phyloP scores from a whole-genome alignment of 768 basidiomycete species.

The Phylloporus sp. region DNA sequence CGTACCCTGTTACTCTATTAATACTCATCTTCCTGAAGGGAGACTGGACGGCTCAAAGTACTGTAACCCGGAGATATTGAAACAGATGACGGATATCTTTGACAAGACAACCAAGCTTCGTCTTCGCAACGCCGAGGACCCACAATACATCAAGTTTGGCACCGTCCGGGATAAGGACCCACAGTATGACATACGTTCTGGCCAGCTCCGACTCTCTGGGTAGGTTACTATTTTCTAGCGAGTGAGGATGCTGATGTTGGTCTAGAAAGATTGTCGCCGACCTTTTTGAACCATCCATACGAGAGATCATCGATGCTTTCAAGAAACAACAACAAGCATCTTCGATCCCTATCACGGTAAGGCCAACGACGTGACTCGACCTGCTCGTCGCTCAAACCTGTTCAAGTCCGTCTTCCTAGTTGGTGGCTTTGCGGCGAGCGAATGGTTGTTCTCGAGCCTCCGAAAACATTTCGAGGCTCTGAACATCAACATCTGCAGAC shows the following conservation, averaged over 20 bases:
- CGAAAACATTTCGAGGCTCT: slow-evolving; percentile 35
- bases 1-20: neutral
- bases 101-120: slow-evolving; percentile 40
- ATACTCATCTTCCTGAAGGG: slow-evolving; percentile 14
- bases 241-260: neutral
- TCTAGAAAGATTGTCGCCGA: slow-evolving; percentile 36
- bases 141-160: slow-evolving; percentile 42
- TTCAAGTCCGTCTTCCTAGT: slow-evolving; percentile 44
- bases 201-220: slow-evolving; percentile 39
- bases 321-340: slow-evolving; percentile 30
- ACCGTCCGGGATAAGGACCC: slow-evolving; percentile 37
- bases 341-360: slow-evolving; percentile 31
- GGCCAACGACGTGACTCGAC: neutral
- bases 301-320: slow-evolving; percentile 36
- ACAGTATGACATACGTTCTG: slow-evolving; percentile 35
- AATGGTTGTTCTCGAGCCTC: slow-evolving; percentile 45
- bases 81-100: slow-evolving; percentile 36
- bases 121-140: slow-evolving; percentile 38
- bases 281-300: slow-evolving; percentile 43
- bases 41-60: slow-evolving; percentile 32
- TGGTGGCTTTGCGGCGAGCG: slow-evolving; percentile 51
- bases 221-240: slow-evolving; percentile 7
- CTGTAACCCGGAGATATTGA: slow-evolving; percentile 31
- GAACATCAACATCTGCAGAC: slow-evolving; percentile 43
- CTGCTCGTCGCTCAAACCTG: neutral